Base-by-base conservation (phyloP, 75 land plant genomes). In the Chamaecyparis obtusa region DNA sequence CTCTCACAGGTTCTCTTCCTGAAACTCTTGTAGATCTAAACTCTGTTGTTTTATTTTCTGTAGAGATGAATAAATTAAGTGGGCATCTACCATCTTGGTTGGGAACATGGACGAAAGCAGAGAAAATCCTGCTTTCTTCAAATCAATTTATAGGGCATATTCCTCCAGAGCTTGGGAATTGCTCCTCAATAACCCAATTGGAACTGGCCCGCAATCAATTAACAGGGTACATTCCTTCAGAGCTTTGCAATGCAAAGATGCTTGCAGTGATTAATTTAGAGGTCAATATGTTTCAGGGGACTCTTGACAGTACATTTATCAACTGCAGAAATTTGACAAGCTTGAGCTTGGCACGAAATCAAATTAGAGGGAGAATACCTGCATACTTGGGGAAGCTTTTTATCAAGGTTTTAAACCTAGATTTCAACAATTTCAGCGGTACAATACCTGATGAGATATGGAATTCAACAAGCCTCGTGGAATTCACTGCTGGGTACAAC, bases 81-180 rank as follows among this genome's bases (percentile, higher is more conserved):
- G 89, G 89, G 9, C 15, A 79, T n/a, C 41, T 88, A 33, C 89
- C 89, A 24, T 24, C 79, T 60, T 88, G 89, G 89, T 32, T 88
- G 36, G 89, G 89, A 43, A 69, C 32, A 46, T 88, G 89, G 89
- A 19, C 2, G 76, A n/a, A n/a, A 9, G 80, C 36, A 3, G 32
- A 71, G 37, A 75, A 76, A 27, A 86, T 86, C 27, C 32, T 86
- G 33, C 87, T 86, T 41, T 78, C 81, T 36, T 86, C 87, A 84
- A 95, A 95, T 86, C 39, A n/a, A 2, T 91, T 95, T 85, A 85
- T 35, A 3, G 96, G 96, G 1, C 5, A 84, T 39, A 86, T 95
- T n/a, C 96, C 93, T 27, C 82, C 88, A 54, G 93, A 90, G 84
- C 86, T 17, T 77, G 93, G 39, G 33, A 90, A 76, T 72, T 92